Base-by-base conservation (phyloP, 306 rosid species). In the Hylodesmum podocarpum region DNA sequence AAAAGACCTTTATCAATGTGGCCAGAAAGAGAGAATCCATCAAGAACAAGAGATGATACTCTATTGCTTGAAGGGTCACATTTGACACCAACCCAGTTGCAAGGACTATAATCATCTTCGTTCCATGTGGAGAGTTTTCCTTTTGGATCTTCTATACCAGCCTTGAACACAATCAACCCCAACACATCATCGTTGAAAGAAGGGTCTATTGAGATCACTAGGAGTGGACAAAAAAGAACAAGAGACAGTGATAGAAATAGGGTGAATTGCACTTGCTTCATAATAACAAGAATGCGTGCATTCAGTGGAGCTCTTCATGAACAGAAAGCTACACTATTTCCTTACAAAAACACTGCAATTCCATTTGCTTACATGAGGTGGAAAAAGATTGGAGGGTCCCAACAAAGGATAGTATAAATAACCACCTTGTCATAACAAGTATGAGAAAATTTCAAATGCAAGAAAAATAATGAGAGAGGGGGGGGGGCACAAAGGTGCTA, bases 121-220 rank as follows among this genome's bases (percentile, higher is more conserved):
- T 87, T 90, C 98, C 98, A 95, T 1, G 93, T 50, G 1, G 68
- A n/a, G 22, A 95, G 91, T 66, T 88, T 90, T 18, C 74, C 85
- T 57, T 82, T 44, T 10, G 97, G 98, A 77, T 95, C 97, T 50
- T 77, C 72, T 25, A 95, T 57, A 10, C 97, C 96, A 19, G 96
- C 96, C 74, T 95, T 92, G 75, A 95, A 95, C 14, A 95, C 89
- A 65, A 95, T 88, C 85, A 95, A 72, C 1, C 96, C 98, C 83
- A 85, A 28, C n/a, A 92, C 83, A 59, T 95, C 98, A 77, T 95
- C 98, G 78, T 92, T 95, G 88, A 95, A 87, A 63, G 47, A 81
- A 29, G 91, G 73, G 78, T 90, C 87, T 58, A 66, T 7, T 39
- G 89, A 81, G 73, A 55, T 76, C 65, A 84, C 83, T 0, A 75